Evolutionary conservation across 83 land plant genomes (phyloP).

Genomic region (Diphasiastrum complanatum): DNA sequence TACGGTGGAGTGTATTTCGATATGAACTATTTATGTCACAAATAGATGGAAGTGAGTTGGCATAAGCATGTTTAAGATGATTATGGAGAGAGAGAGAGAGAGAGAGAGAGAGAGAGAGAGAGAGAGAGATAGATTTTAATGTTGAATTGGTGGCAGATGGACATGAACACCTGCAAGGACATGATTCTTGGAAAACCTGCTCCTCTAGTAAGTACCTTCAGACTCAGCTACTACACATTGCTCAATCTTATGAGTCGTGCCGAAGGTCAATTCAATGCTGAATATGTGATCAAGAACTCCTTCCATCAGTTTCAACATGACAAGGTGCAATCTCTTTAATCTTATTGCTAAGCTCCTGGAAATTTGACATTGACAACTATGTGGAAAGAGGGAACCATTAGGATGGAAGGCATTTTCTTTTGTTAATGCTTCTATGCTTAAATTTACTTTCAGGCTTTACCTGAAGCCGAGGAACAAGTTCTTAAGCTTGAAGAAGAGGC

Average conservation of each 20-base stretch:
- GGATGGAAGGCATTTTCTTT: no score
- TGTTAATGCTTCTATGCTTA: no score
- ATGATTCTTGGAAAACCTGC: slow-evolving; percentile 90
- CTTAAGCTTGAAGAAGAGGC: slow-evolving; percentile 70
- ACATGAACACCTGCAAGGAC: slow-evolving; percentile 65
- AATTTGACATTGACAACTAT: no score
- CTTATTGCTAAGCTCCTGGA: no score
- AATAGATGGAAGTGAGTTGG: no score
- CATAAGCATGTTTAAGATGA: no score
- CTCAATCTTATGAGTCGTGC: slow-evolving; percentile 83
- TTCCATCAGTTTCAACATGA: slow-evolving; percentile 93
- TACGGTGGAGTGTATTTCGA: no score
- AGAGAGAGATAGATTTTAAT: no score
- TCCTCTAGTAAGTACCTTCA: slow-evolving; percentile 80
- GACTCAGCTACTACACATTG: slow-evolving; percentile 76
- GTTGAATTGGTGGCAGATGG: slow-evolving; percentile 48
- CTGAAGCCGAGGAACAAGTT: slow-evolving; percentile 61
- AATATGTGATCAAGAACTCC: slow-evolving; percentile 74
- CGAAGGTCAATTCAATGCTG: slow-evolving; percentile 85
- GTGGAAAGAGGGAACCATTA: no score
- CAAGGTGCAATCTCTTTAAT: slow-evolving; percentile 40
- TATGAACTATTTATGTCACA: no score
- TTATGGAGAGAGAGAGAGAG: no score
- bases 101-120: no score
- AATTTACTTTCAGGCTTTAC: slow-evolving; percentile 72